Percentiles rank a stretch among this genome's conserved stretches.
Conservation (phyloP, 345 rosid species). For the Arabis alpina region DNA sequence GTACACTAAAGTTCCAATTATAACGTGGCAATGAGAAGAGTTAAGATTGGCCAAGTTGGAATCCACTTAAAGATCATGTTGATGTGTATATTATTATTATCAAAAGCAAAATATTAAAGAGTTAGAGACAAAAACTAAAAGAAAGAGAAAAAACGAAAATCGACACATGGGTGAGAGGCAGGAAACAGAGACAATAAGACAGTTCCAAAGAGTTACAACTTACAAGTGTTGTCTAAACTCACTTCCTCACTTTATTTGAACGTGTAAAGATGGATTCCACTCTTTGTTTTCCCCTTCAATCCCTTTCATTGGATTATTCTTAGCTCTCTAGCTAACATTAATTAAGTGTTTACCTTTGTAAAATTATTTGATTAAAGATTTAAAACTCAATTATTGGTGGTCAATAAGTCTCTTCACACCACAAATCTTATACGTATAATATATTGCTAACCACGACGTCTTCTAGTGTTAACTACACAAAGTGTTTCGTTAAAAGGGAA, state of each 20-base stretch:
- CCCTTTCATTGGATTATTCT: constrained; percentile 33
- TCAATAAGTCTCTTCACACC: constrained; percentile 29
- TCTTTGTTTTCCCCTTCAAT: constrained; percentile 31
- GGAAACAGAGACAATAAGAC: constrained; percentile 36
- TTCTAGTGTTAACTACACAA: constrained; percentile 5
- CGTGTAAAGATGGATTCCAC: constrained; percentile 44
- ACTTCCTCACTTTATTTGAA: constrained; percentile 34
- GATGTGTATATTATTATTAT: constrained; percentile 10
- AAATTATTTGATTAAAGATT: background rate
- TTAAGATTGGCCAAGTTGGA: constrained; percentile 37
- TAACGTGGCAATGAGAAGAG: constrained; percentile 23
- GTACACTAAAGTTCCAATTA: background rate
- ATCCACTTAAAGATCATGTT: constrained; percentile 26
- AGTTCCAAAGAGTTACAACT: constrained; percentile 37
- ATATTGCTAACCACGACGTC: constrained; percentile 30
- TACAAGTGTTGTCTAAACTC: constrained; percentile 44
- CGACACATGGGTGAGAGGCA: constrained; percentile 39
- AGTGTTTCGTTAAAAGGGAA: constrained; percentile 15
- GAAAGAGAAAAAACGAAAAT: constrained; percentile 18
- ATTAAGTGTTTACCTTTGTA: constrained; percentile 2
- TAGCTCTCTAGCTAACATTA: constrained; percentile 15
- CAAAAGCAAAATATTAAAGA: constrained; percentile 5
- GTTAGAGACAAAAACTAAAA: constrained; percentile 16
- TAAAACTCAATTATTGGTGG: constrained; percentile 30
- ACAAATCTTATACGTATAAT: constrained; percentile 21